Evolutionary conservation across 106 monocot genomes (phyloP).

Genomic region (Dendrobium huoshanense): DNA sequence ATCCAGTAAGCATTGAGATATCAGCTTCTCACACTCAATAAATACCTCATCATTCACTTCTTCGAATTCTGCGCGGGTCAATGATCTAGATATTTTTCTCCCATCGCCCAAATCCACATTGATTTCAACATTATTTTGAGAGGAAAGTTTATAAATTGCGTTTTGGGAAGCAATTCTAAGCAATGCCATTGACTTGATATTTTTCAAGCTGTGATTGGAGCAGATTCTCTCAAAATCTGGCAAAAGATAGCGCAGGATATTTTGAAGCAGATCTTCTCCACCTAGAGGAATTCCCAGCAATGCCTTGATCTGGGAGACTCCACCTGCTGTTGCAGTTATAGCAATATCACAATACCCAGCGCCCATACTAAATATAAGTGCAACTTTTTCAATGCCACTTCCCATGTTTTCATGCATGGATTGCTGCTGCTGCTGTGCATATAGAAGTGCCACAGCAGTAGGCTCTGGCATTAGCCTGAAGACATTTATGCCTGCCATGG

Average conservation of each 20-base stretch:
- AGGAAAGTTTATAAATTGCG: conserved; percentile 59
- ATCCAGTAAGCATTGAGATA: conserved; percentile 49
- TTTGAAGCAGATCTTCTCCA: conserved; percentile 73
- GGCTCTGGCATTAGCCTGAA: conserved; percentile 82
- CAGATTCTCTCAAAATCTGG: conserved; percentile 40
- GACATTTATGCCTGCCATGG: conserved; percentile 67
- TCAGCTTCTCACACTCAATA: conserved; percentile 45
- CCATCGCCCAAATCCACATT: conserved; percentile 41
- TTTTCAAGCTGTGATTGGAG: conserved; percentile 22
- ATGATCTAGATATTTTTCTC: conserved; percentile 19
- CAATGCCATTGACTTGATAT: conserved; percentile 30
- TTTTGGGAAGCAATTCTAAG: conserved; percentile 43
- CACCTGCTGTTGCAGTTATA: conserved; percentile 61
- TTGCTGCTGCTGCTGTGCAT: conserved; percentile 76
- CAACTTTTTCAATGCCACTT: conserved; percentile 57
- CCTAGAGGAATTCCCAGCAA: conserved; percentile 40
- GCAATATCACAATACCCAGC: conserved; percentile 81
- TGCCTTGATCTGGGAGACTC: conserved; percentile 76
- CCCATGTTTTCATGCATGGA: conserved; percentile 34
- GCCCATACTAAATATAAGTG: conserved; percentile 84
- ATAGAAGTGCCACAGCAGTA: conserved; percentile 69
- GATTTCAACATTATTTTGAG: conserved; percentile 27
- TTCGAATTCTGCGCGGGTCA: conserved; percentile 48
- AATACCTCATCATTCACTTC: conserved; percentile 30
- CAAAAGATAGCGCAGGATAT: conserved; percentile 35